Base-by-base conservation (phyloP, 768 basidiomycete species). In the Serendipita sp. region DNA sequence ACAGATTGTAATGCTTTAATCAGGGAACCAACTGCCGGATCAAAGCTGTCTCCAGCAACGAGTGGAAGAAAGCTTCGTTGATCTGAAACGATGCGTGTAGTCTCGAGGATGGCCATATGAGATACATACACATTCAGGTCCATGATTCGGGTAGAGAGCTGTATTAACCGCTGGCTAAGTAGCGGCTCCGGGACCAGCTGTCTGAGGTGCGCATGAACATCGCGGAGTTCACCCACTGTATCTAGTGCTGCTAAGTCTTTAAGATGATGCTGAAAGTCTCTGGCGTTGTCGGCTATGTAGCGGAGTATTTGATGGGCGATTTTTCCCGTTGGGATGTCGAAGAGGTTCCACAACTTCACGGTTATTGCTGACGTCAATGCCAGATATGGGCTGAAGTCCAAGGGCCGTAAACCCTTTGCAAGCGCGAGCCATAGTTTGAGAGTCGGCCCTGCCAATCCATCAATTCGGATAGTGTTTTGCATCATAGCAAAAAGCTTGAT, bases 401-500 rank as follows among this genome's bases (percentile, higher is more conserved):
- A 72, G 20, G 81, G 78, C 2, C 78, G 75, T 20, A 95, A 72
- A 1, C 83, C 83, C 16, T 75, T 79, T 64, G 95, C 73, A 72
- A 97, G 96, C 26, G 74, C 77, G 62, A 80, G 72, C 92, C 93
- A 98, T 42, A 83, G 87, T 33, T 81, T 75, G 2, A 99, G 75
- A 0, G 91, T 88, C 4, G 83, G 84, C 63, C 87, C 82, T 0
- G 88, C 81, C 4, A 99, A 77, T 64, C 86, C 86, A 0, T 80
- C 79, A 11, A 90, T 78, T 34, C 76, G 72, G n/a, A 96, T 78
- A 74, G 86, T 88, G 3, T 88, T 91, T 74, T 98, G 95, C 42
- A 99, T 80, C 17, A 88, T 92, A 0, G 95, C 92, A 88, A 98
- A 92, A 67, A 97, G 85, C 95, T 99, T 67, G 7, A 31, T 13